Evolutionary conservation across 192 early-diverging fungal genomes (phyloP).

Genomic region (Podila epigama): DNA sequence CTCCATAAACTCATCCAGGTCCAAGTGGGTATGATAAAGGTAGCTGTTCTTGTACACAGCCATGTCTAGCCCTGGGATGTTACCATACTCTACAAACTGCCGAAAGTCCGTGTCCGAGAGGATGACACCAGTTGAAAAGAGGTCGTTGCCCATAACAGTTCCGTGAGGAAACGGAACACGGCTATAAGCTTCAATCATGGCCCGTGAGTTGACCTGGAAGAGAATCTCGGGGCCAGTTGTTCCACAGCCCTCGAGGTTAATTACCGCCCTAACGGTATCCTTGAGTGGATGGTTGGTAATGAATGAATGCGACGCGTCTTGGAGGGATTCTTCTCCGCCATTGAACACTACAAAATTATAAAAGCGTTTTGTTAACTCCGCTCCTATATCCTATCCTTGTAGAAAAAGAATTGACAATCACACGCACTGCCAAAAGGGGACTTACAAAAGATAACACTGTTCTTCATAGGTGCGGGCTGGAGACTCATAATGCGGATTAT

Average conservation of each 20-base stretch:
- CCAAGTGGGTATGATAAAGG: slow-evolving; percentile 77
- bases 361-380: slow-evolving; percentile 3
- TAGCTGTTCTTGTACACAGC: slow-evolving; percentile 77
- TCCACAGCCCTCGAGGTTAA: slow-evolving; percentile 84
- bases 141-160: slow-evolving; percentile 65
- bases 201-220: slow-evolving; percentile 76
- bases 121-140: slow-evolving; percentile 66
- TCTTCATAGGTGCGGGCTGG: slow-evolving; percentile 48
- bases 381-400: neutral
- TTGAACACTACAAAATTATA: slow-evolving; percentile 64
- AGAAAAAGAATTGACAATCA: neutral
- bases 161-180: slow-evolving; percentile 72
- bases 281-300: slow-evolving; percentile 64
- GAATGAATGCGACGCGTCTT: slow-evolving; percentile 80
- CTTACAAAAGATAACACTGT: slow-evolving; percentile 60
- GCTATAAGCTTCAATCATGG: slow-evolving; percentile 73
- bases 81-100: slow-evolving; percentile 76
- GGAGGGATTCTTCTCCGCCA: slow-evolving; percentile 78
- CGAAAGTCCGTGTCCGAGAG: slow-evolving; percentile 80
- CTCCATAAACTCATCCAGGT: slow-evolving; percentile 61
- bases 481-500: slow-evolving; percentile 59
- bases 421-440: neutral
- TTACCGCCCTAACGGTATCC: slow-evolving; percentile 61
- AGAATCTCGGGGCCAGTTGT: slow-evolving; percentile 70
- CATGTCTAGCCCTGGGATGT: slow-evolving; percentile 71